Percentiles rank a stretch among this genome's conserved stretches.
These are phyloP conservation scores for Zygoascus ofunaensis DNA, from an alignment of 805 yeast genomes.

Conservation along the genomic window DNA sequence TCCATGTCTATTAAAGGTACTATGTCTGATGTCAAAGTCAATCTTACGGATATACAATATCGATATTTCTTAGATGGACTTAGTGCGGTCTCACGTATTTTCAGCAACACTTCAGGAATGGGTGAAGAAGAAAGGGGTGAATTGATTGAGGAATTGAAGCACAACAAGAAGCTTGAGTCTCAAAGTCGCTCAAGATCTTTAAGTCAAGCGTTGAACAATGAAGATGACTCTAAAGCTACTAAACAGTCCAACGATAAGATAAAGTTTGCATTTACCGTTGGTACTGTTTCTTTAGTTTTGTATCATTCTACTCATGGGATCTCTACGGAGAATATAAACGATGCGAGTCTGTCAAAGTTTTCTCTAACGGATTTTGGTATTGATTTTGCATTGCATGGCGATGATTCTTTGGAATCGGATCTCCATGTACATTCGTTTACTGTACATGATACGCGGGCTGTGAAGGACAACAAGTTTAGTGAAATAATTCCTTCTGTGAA, in stretches of 20 bases:
- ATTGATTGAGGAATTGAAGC: constrained; percentile 19
- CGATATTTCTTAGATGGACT: constrained; percentile 46
- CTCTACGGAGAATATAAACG: constrained; percentile 21
- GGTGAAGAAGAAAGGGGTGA: constrained; percentile 50
- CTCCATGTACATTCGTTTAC: constrained; percentile 62
- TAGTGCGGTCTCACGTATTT: constrained; percentile 46
- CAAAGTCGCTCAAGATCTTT: not conserved
- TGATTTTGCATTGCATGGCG: constrained; percentile 41
- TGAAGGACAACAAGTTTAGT: constrained; percentile 58
- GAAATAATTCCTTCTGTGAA: constrained; percentile 68
- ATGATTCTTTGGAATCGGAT: constrained; percentile 50
- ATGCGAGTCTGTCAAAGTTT: constrained; percentile 41
- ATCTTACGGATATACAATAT: constrained; percentile 66
- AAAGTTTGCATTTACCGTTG: constrained; percentile 48
- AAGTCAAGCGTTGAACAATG: not conserved
- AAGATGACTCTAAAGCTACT: not conserved
- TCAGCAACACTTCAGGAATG: constrained; percentile 40
- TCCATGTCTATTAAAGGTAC: constrained; percentile 44
- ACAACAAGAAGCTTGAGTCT: constrained; percentile 12
- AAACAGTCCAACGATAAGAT: constrained; percentile 10
- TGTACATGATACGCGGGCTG: constrained; percentile 61
- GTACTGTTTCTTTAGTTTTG: constrained; percentile 49
- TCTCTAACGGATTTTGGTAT: constrained; percentile 52
- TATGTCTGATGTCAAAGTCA: constrained; percentile 53
- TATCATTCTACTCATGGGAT: constrained; percentile 21